Evolutionary conservation across 2,329 filamentous ascomycete genomes (phyloP).

Genomic region (Phialocephala sp.): DNA sequence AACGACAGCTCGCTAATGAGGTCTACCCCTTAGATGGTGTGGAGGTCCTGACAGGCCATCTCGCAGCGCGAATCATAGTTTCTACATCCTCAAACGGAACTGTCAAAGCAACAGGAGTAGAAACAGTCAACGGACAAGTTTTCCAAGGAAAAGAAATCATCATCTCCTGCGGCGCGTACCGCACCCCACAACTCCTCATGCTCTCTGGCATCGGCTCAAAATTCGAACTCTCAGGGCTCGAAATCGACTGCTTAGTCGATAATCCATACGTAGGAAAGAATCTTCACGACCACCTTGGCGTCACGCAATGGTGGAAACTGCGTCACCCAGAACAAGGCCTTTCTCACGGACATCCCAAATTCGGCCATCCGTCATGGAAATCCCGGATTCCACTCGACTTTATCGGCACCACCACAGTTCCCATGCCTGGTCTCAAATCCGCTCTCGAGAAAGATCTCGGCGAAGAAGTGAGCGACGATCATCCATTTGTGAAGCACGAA

Average conservation of each 20-base stretch:
- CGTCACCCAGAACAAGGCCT: conserved; percentile 16
- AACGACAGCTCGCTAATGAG: conserved; percentile 40
- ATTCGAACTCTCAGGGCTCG: background rate
- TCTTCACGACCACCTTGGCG: conserved; percentile 18
- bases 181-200: background rate
- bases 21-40: conserved; percentile 39
- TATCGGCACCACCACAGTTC: background rate
- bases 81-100: conserved; percentile 39
- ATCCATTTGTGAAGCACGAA: background rate
- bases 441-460: conserved; percentile 2
- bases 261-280: conserved; percentile 17
- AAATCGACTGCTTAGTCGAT: background rate
- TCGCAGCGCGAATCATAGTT: conserved; percentile 45
- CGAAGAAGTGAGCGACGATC: background rate
- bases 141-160: conserved; percentile 16
- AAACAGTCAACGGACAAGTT: conserved; percentile 8
- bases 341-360: conserved; percentile 12
- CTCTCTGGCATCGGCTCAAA: conserved; percentile 6
- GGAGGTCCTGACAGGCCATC: conserved; percentile 37
- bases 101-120: conserved; percentile 10
- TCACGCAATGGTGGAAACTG: conserved; percentile 19
- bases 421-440: background rate
- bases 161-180: background rate
- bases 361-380: background rate
- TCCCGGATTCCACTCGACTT: conserved; percentile 17